phyloP scores from a whole-genome alignment of 2,329 filamentous ascomycete species.

The Alternaria incomplexa region DNA sequence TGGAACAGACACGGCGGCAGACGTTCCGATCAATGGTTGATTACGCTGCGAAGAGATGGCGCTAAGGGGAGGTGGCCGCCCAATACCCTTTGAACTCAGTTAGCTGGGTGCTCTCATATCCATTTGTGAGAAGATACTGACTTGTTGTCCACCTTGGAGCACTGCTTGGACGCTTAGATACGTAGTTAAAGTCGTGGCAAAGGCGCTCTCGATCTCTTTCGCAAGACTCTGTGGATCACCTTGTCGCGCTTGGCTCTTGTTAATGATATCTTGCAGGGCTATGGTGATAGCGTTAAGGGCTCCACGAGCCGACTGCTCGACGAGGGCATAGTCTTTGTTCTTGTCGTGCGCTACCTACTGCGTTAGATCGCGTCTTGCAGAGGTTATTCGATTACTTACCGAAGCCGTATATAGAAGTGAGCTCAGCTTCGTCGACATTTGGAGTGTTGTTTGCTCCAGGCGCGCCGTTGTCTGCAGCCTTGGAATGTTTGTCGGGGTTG shows the following conservation, averaged over 20 bases:
- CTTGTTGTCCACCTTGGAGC: not conserved
- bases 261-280: not conserved
- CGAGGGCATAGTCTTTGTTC: not conserved
- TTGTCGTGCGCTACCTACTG: not conserved
- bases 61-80: not conserved
- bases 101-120: no score
- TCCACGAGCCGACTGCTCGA: not conserved
- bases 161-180: not conserved
- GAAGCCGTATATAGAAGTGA: not conserved
- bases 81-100: not conserved
- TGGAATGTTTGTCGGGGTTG: accelerated
- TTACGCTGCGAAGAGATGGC: not conserved
- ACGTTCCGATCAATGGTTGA: not conserved
- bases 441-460: not conserved
- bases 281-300: not conserved
- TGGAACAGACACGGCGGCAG: not conserved
- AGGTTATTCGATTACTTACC: not conserved
- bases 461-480: not conserved
- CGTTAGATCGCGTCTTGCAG: not conserved
- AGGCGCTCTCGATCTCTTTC: not conserved
- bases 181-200: not conserved
- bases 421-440: not conserved
- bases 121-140: no score
- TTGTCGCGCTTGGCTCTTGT: not conserved
- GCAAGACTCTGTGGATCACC: not conserved